These are phyloP conservation scores for Hericium coralloides DNA, from an alignment of 768 basidiomycete species.

Conservation along the genomic window DNA sequence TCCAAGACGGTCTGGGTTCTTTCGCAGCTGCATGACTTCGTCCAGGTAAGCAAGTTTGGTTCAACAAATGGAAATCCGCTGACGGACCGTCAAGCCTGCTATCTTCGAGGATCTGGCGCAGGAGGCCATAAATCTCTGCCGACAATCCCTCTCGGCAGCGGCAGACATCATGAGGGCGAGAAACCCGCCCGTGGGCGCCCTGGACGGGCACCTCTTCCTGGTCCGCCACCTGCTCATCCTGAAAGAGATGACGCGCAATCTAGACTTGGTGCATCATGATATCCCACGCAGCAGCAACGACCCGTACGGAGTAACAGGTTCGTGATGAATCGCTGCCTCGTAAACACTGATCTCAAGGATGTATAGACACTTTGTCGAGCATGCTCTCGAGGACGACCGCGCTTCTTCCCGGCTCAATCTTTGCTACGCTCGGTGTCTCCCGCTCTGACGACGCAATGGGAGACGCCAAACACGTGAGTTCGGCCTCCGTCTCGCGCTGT, in stretches of 20 bases:
- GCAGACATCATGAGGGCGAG: conserved; percentile 53
- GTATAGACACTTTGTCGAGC: conserved; percentile 43
- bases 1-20: conserved; percentile 88
- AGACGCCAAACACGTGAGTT: conserved; percentile 63
- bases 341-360: conserved; percentile 1
- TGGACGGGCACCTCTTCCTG: conserved; percentile 82
- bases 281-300: conserved; percentile 33
- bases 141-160: conserved; percentile 69
- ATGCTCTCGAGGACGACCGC: conserved; percentile 55
- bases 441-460: conserved; percentile 47
- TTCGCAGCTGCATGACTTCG: conserved; percentile 81
- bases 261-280: conserved; percentile 51
- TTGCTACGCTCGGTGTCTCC: conserved; percentile 61
- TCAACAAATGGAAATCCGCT: not conserved
- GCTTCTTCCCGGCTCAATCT: conserved; percentile 58
- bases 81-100: conserved; percentile 51
- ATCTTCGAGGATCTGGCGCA: conserved; percentile 97
- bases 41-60: conserved; percentile 53
- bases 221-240: conserved; percentile 84
- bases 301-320: conserved; percentile 53
- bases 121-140: conserved; percentile 80
- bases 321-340: conserved; percentile 6
- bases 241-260: conserved; percentile 79
- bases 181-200: conserved; percentile 30
- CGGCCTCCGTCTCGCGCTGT: not conserved